Evolutionary conservation across 768 basidiomycete species (phyloP).

Genomic region (Pholiota conissans): DNA sequence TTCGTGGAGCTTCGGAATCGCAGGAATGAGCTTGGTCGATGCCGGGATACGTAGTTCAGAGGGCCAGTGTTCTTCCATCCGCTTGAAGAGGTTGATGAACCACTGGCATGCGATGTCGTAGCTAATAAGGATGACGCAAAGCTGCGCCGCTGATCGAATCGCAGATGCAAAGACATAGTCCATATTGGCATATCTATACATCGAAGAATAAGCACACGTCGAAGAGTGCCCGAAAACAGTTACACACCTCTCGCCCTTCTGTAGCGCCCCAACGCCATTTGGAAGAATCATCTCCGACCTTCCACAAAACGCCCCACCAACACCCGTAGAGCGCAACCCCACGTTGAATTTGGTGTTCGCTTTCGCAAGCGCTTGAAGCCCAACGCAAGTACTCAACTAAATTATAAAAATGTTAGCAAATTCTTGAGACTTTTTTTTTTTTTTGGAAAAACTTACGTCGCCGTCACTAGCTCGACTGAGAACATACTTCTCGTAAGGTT

Average conservation of each 20-base stretch:
- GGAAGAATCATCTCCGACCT: slow-evolving; percentile 11
- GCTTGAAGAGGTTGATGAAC: slow-evolving; percentile 20
- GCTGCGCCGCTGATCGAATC: neutral
- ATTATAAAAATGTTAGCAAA: neutral
- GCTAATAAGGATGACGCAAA: slow-evolving; percentile 8
- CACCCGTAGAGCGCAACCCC: slow-evolving; percentile 14
- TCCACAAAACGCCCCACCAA: slow-evolving; percentile 8
- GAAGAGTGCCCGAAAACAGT: neutral
- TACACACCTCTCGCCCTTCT: slow-evolving; percentile 30
- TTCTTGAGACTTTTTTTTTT: too few relatives aligned
- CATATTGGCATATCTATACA: slow-evolving; percentile 16
- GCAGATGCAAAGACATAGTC: slow-evolving; percentile 13
- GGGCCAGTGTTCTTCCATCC: slow-evolving; percentile 9
- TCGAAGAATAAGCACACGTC: neutral
- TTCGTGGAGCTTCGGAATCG: slow-evolving; percentile 30
- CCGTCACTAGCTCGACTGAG: slow-evolving; percentile 7
- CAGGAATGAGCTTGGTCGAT: neutral
- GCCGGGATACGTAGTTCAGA: neutral
- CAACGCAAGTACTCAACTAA: slow-evolving; percentile 17
- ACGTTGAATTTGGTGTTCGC: slow-evolving; percentile 6
- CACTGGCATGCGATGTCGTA: slow-evolving; percentile 37
- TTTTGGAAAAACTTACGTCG: slow-evolving; percentile 7
- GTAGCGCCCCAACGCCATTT: slow-evolving; percentile 24
- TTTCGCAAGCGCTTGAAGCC: slow-evolving; percentile 15
- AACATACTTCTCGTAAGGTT: slow-evolving; percentile 12